Percentiles rank a stretch among this genome's conserved stretches.
These are phyloP conservation scores for Lepidium aucheri DNA, from an alignment of 345 rosid species.

Conservation along the genomic window DNA sequence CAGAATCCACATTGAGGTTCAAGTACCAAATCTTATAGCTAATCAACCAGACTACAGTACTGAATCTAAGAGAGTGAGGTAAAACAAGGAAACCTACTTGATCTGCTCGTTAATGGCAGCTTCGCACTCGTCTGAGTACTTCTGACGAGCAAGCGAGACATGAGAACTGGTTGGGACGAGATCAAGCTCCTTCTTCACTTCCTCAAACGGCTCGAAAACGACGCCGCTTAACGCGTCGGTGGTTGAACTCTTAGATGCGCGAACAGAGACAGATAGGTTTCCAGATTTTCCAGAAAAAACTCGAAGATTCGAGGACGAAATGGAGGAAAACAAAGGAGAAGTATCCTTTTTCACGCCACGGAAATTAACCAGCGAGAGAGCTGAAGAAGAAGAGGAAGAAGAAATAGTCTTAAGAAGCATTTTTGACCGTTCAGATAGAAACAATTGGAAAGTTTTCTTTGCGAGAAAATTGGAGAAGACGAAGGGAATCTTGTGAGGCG, in stretches of 20 bases:
- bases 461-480: not conserved
- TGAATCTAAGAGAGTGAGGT: not conserved
- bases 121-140: slow-evolving; percentile 58
- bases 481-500: not conserved
- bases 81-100: slow-evolving; percentile 40
- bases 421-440: not conserved
- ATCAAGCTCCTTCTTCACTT: slow-evolving; percentile 87
- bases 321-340: slow-evolving; percentile 26
- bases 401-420: slow-evolving; percentile 46
- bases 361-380: slow-evolving; percentile 30
- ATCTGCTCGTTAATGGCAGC: slow-evolving; percentile 86
- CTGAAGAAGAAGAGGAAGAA: slow-evolving; percentile 27
- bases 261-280: slow-evolving; percentile 16
- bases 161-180: slow-evolving; percentile 70
- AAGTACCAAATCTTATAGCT: slow-evolving; percentile 1
- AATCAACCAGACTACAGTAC: not conserved
- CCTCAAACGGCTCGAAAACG: slow-evolving; percentile 80
- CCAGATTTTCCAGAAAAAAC: slow-evolving; percentile 20
- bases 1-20: not conserved
- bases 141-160: slow-evolving; percentile 74
- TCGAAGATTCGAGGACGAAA: slow-evolving; percentile 23
- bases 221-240: slow-evolving; percentile 39
- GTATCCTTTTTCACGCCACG: slow-evolving; percentile 25
- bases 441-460: not conserved
- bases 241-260: slow-evolving; percentile 17